Evolutionary conservation across 2,329 filamentous ascomycete genomes (phyloP).

Genomic region (Chaetomium globosum): DNA sequence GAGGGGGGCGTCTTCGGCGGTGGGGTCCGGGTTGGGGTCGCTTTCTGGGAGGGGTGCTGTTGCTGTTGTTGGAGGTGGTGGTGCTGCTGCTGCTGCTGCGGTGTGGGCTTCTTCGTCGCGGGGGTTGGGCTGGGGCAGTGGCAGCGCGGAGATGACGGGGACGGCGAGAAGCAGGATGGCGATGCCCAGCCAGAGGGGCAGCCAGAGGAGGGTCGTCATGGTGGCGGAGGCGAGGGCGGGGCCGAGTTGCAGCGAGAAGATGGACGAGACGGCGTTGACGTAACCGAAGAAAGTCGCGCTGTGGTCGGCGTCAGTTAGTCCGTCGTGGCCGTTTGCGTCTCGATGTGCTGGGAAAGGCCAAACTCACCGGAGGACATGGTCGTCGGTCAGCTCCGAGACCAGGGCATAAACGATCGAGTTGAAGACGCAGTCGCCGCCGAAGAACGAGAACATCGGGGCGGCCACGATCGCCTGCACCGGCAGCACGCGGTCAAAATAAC

Average conservation of each 20-base stretch:
- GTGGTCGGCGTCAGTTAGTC: neutral
- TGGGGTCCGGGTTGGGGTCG: too few relatives aligned
- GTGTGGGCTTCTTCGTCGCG: slow-evolving; percentile 39
- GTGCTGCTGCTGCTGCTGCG: too few relatives aligned
- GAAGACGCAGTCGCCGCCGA: slow-evolving; percentile 56
- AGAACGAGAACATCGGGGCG: slow-evolving; percentile 48
- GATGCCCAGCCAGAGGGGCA: slow-evolving; percentile 50
- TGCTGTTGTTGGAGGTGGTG: too few relatives aligned
- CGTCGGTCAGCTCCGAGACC: slow-evolving; percentile 49
- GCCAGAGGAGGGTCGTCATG: slow-evolving; percentile 49
- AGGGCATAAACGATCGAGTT: slow-evolving; percentile 54
- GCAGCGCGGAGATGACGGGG: slow-evolving; percentile 41
- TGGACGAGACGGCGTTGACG: slow-evolving; percentile 53
- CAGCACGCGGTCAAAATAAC: slow-evolving; percentile 44
- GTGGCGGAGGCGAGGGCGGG: slow-evolving; percentile 51
- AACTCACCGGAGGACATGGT: slow-evolving; percentile 45
- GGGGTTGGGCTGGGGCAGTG: slow-evolving; percentile 13
- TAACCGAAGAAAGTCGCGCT: slow-evolving; percentile 56
- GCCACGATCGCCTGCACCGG: slow-evolving; percentile 47
- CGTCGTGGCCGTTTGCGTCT: too few relatives aligned
- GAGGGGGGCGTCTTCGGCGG: slow-evolving; percentile 41
- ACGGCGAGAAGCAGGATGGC: slow-evolving; percentile 43
- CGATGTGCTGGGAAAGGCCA: neutral
- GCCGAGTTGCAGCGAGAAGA: slow-evolving; percentile 49
- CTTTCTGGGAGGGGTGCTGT: too few relatives aligned